Evolutionary conservation across 164 flowering plant species (phyloP).

Genomic region (Sextonia rubra): DNA sequence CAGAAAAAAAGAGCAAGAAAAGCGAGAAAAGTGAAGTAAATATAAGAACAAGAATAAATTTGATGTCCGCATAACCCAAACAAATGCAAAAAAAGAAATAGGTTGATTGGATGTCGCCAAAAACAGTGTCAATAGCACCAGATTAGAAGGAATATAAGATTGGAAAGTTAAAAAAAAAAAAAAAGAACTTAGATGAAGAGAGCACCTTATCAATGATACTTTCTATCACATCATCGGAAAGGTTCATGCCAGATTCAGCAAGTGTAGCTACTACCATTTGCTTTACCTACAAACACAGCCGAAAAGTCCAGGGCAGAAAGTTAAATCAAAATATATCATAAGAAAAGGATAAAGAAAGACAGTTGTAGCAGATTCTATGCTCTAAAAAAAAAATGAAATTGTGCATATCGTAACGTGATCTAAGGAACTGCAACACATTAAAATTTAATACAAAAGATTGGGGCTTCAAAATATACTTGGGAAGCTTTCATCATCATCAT

Average conservation of each 20-base stretch:
- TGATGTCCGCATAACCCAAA: neutral
- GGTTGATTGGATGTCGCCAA: neutral
- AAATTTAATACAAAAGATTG: too few relatives aligned
- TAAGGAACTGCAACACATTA: too few relatives aligned
- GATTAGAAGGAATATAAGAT: neutral
- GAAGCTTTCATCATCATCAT: too few relatives aligned
- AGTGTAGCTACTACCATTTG: conserved; percentile 99
- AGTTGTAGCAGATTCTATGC: neutral
- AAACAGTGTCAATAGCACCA: neutral
- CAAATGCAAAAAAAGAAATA: neutral
- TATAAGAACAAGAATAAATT: too few relatives aligned
- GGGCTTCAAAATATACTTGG: too few relatives aligned
- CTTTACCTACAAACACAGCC: conserved; percentile 57
- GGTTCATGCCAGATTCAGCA: conserved; percentile 99
- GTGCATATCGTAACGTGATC: neutral
- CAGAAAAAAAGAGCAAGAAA: too few relatives aligned
- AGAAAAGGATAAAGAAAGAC: neutral
- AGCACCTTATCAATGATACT: conserved; percentile 91
- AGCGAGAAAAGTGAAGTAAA: neutral
- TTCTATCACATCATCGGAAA: conserved; percentile 91
- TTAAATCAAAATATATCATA: too few relatives aligned
- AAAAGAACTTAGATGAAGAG: neutral
- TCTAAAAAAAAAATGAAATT: neutral
- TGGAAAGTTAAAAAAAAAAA: neutral
- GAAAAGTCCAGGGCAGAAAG: neutral